Conservation (phyloP, 257 asterid species). For the Coffea canephora region DNA sequence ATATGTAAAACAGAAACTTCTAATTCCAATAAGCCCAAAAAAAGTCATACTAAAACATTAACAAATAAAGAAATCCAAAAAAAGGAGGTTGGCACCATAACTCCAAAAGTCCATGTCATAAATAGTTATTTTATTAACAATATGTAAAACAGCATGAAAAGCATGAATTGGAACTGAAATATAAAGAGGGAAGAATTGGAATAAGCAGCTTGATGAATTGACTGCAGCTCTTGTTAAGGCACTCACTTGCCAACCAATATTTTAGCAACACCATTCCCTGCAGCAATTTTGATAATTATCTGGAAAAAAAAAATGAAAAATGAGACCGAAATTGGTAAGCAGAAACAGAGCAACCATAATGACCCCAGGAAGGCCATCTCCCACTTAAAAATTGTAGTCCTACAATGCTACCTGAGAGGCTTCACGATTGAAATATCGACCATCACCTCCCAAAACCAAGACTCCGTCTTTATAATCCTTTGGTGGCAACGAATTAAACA, state of each 20-base stretch:
- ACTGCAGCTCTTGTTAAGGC: neutral
- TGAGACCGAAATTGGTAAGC: constrained; percentile 27
- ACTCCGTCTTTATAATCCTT: constrained; percentile 81
- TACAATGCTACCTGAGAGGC: constrained; percentile 77
- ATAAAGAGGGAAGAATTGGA: neutral
- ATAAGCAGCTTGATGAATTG: neutral
- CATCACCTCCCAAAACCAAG: constrained; percentile 93
- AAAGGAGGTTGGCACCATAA: too few species aligned
- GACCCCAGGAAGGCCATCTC: neutral
- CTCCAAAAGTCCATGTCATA: too few species aligned
- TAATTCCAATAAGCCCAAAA: too few species aligned
- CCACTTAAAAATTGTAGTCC: neutral
- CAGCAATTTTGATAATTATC: constrained; percentile 89
- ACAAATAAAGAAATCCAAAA: too few species aligned
- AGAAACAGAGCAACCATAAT: constrained; percentile 9
- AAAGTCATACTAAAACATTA: too few species aligned
- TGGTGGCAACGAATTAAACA: constrained; percentile 76
- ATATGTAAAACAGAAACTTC: too few species aligned
- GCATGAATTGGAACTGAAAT: neutral
- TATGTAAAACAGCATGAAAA: too few species aligned
- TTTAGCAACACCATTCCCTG: constrained; percentile 90
- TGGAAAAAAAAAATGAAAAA: constrained; percentile 37
- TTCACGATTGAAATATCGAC: constrained; percentile 86
- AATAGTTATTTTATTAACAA: too few species aligned
- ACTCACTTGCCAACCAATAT: constrained; percentile 90